Evolutionary conservation across 2,329 filamentous ascomycete species (phyloP).

Genomic region (Ophiocordyceps robertsii): DNA sequence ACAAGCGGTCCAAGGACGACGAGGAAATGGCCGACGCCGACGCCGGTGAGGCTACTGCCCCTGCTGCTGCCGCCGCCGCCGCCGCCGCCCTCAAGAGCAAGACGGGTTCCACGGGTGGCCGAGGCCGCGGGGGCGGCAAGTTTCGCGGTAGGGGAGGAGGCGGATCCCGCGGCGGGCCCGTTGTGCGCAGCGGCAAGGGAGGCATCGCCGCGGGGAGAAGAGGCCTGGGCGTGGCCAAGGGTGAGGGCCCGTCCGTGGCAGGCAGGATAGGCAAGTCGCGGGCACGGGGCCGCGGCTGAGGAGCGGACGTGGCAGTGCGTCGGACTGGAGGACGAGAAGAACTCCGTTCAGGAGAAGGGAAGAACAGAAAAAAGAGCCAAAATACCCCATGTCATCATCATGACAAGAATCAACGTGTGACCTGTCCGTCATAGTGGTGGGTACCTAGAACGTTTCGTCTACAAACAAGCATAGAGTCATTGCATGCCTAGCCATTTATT

Average conservation of each 20-base stretch:
- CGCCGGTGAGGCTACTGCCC: slow-evolving; percentile 25
- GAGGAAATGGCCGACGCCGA: slow-evolving; percentile 41
- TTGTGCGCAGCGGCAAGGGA: slow-evolving; percentile 28
- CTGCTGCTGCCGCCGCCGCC: slow-evolving; percentile 19
- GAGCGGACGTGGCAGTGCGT: neutral
- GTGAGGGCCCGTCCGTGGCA: slow-evolving; percentile 22
- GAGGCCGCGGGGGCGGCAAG: neutral
- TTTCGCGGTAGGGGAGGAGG: neutral
- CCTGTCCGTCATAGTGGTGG: too few relatives aligned
- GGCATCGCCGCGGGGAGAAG: slow-evolving; percentile 30
- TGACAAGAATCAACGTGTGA: neutral
- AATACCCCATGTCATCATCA: neutral
- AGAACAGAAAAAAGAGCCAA: neutral
- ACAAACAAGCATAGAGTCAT: too few relatives aligned
- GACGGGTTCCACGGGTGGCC: neutral
- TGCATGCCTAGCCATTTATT: too few relatives aligned
- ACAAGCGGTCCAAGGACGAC: slow-evolving; percentile 37
- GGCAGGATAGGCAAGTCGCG: slow-evolving; percentile 26
- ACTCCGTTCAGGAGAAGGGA: neutral
- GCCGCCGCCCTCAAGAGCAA: slow-evolving; percentile 10
- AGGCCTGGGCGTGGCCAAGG: slow-evolving; percentile 37
- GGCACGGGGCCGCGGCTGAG: slow-evolving; percentile 14
- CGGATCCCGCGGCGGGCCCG: slow-evolving; percentile 16
- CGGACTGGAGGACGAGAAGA: neutral
- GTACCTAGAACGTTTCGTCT: too few relatives aligned